Evolutionary conservation across 805 yeast genomes (phyloP).

Genomic region (Wickerhamiella sorbophila): DNA sequence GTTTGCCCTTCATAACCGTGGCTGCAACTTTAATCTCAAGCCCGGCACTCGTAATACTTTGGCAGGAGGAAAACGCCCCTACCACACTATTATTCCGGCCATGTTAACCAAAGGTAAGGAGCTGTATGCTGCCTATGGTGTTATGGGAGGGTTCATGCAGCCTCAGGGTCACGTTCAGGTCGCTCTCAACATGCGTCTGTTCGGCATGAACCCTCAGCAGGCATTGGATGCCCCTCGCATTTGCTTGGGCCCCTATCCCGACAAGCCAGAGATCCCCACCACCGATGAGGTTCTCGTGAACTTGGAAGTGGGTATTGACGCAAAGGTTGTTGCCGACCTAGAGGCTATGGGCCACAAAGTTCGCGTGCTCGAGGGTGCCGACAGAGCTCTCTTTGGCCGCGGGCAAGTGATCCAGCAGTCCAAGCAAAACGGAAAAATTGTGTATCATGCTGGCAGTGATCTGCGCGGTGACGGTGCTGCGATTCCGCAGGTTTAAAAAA

Average conservation of each 20-base stretch:
- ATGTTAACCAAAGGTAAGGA: conserved; percentile 45
- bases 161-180: conserved; percentile 79
- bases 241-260: conserved; percentile 42
- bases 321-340: conserved; percentile 34
- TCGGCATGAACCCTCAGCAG: conserved; percentile 55
- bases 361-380: conserved; percentile 29
- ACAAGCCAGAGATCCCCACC: conserved; percentile 45
- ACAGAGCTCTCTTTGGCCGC: conserved; percentile 37
- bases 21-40: conserved; percentile 54
- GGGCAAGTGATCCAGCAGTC: conserved; percentile 53
- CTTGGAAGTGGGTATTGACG: conserved; percentile 50
- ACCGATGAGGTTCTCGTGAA: conserved; percentile 44
- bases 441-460: conserved; percentile 62
- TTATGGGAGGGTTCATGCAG: conserved; percentile 80
- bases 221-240: conserved; percentile 66
- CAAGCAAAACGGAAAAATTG: conserved; percentile 28
- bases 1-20: conserved; percentile 61
- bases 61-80: conserved; percentile 59
- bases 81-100: conserved; percentile 76
- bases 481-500: conserved; percentile 32
- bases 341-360: conserved; percentile 44
- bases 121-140: conserved; percentile 60
- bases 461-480: conserved; percentile 80
- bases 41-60: conserved; percentile 43
- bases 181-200: conserved; percentile 46